A percentile compares a stretch with the other conserved stretches of the same genome.
Conservation (phyloP, 345 rosid genomes). For the Anacardium occidentale region DNA sequence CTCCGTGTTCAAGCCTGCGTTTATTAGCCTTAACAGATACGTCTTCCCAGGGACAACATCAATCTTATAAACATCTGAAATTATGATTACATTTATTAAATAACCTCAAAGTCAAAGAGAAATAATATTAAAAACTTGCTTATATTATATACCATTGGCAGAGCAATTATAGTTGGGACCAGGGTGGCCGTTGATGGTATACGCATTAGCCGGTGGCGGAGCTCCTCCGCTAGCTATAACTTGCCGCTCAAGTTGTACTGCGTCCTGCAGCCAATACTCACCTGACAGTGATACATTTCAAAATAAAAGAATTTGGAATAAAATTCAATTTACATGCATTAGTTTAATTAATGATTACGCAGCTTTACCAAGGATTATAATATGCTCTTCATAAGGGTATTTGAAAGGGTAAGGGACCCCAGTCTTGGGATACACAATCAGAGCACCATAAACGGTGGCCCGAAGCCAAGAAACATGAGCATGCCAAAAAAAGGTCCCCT, state of each 20-base stretch:
- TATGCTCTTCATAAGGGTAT: constrained; percentile 61
- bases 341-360: background rate
- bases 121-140: background rate
- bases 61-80: constrained; percentile 64
- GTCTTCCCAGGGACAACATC: constrained; percentile 67
- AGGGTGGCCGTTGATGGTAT: constrained; percentile 78
- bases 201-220: constrained; percentile 76
- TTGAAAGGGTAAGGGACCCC: constrained; percentile 72
- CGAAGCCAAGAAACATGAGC: constrained; percentile 92
- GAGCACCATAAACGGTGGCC: constrained; percentile 68
- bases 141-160: constrained; percentile 41
- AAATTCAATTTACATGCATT: background rate
- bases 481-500: constrained; percentile 84
- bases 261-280: constrained; percentile 76
- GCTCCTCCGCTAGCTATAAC: constrained; percentile 62
- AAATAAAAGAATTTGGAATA: background rate
- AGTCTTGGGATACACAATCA: constrained; percentile 64
- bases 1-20: constrained; percentile 80
- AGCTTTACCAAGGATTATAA: constrained; percentile 52
- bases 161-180: constrained; percentile 90
- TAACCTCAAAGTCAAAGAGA: background rate
- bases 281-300: constrained; percentile 34
- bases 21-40: constrained; percentile 67
- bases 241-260: constrained; percentile 55
- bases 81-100: background rate